Base-by-base conservation (phyloP, 345 rosid species). In the thale cress (Arabidopsis thaliana) region DNA sequence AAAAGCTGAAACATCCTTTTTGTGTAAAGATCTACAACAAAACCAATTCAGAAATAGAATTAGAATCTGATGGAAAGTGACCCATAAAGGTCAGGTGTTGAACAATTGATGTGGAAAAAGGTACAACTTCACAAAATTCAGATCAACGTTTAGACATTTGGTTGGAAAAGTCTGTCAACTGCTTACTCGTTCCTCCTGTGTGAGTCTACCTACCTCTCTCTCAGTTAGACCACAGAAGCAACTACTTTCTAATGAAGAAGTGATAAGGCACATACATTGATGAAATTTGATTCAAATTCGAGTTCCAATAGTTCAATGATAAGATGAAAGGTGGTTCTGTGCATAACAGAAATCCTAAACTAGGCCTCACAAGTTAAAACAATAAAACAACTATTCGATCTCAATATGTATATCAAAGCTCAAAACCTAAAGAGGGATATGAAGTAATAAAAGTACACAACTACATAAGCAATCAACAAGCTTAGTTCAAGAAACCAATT, bases 1-100 rank as follows among this genome's bases (percentile, higher is more conserved):
- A 95, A 71, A 58, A 93, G 83, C 82, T 83, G 84, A 79, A 92
- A 92, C 84, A 95, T 88, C 85, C 79, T 89, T 82, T 87, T 81
- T 14, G 87, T 89, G 87, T 90, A 92, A 75, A 83, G 77, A 72
- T 89, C 99, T 93, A 84, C 72, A 82, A 75, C 58, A 59, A 71
- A 78, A 8, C 52, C 45, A 37, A 22, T 16, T n/a, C 37, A 56
- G 8, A 55, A 8, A 48, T 6, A 57, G 24, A 1, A 22, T 57
- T 30, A 12, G 3, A 2, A 16, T n/a, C 23, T 64, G 8, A 53
- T 16, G 24, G 37, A 36, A 10, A 30, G 23, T 14, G 23, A 59
- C 61, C 61, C 28, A 50, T 60, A 11, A 49, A n/a, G 16, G 51
- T 3, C 40, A 63, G 55, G 30, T 12, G 36, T 13, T 37, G 16